Evolutionary conservation across 2,329 filamentous ascomycete genomes (phyloP).

Genomic region (Penicillium sp.): DNA sequence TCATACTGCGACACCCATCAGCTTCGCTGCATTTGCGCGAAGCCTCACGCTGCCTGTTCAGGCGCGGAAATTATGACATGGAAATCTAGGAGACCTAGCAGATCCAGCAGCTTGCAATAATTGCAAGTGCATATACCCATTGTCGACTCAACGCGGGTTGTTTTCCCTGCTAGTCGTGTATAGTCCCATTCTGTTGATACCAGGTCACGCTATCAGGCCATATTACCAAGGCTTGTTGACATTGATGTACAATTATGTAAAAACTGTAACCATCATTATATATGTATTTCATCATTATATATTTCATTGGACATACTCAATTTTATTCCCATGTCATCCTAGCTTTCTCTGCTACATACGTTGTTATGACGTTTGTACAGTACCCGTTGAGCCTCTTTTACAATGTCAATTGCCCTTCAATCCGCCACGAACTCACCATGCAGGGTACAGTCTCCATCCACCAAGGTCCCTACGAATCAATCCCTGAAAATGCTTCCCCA

Average conservation of each 20-base stretch:
- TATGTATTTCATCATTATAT: not conserved
- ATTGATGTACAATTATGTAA: not conserved
- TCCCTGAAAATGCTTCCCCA: slow-evolving; percentile 14
- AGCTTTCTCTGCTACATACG: not conserved
- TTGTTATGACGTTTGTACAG: not conserved
- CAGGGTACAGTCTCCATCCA: slow-evolving; percentile 13
- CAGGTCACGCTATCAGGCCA: not conserved
- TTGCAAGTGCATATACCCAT: not conserved
- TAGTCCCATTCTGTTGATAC: not conserved
- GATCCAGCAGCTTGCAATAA: not conserved
- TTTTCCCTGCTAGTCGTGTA: not conserved
- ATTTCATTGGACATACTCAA: not conserved
- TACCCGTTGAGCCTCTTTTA: not conserved
- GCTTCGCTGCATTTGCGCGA: not conserved
- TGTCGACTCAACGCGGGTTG: not conserved
- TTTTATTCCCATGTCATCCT: not conserved
- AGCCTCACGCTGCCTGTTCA: not conserved
- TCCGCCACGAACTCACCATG: slow-evolving; percentile 1
- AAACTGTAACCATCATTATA: not conserved
- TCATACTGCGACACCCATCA: not conserved
- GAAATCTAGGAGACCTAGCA: not conserved
- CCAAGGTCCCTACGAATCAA: slow-evolving; percentile 21
- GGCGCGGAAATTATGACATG: not conserved
- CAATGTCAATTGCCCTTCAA: not conserved
- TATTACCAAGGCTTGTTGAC: not conserved